Conservation (phyloP, 2,329 filamentous ascomycete genomes). For the Fusarium neocosmosporiellum region DNA sequence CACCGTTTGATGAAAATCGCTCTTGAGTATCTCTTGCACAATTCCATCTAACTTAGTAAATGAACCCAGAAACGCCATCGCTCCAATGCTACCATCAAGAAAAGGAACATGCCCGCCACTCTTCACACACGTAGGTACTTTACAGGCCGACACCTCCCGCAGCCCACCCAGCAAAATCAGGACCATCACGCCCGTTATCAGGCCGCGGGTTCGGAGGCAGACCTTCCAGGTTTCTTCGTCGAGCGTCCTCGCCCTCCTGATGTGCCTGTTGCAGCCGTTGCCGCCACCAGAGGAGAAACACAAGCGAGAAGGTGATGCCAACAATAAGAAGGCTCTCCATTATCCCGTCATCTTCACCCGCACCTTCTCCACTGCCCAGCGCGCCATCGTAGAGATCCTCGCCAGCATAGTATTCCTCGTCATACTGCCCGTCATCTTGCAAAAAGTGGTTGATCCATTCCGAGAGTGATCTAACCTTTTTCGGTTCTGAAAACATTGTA, state of each 20-base stretch:
- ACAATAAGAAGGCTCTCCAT: conserved; percentile 89
- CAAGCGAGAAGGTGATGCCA: conserved; percentile 77
- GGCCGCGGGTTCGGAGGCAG: conserved; percentile 40
- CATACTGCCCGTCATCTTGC: conserved; percentile 74
- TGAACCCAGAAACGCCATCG: conserved; percentile 45
- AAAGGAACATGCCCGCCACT: conserved; percentile 30
- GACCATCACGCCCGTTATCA: conserved; percentile 36
- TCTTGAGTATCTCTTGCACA: neutral
- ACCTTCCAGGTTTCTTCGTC: conserved; percentile 46
- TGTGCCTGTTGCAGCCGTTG: conserved; percentile 74
- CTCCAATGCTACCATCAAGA: conserved; percentile 40
- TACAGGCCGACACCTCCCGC: conserved; percentile 51
- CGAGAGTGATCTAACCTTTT: conserved; percentile 79
- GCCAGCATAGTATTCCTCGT: conserved; percentile 66
- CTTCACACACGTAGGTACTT: conserved; percentile 1
- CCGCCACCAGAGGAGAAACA: conserved; percentile 84
- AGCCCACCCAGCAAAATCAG: conserved; percentile 51
- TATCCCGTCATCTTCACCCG: conserved; percentile 77
- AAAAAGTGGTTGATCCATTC: conserved; percentile 93
- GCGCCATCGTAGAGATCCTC: conserved; percentile 66
- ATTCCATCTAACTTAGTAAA: conserved; percentile 19
- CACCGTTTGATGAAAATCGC: neutral
- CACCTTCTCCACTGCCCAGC: conserved; percentile 69
- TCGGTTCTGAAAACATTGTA: conserved; percentile 65
- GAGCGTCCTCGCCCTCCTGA: conserved; percentile 48